Evolutionary conservation across 352 stramenopile species (phyloP).

Genomic region (Pythium aristosporum): DNA sequence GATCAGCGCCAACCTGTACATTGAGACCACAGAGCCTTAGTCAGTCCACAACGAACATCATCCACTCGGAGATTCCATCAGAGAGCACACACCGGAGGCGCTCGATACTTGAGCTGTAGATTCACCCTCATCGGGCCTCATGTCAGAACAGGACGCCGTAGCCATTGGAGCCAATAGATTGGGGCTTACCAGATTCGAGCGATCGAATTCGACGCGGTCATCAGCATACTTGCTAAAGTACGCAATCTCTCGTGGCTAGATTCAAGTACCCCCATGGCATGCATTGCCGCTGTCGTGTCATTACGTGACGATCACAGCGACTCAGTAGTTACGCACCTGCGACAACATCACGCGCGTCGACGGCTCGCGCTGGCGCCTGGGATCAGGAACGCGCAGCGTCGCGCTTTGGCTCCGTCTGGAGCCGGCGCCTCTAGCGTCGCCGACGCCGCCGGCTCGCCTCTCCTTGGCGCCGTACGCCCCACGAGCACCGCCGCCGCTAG

Average conservation of each 20-base stretch:
- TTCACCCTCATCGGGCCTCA: background rate
- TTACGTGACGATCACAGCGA: background rate
- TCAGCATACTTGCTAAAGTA: conserved; percentile 60
- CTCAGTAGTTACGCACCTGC: conserved; percentile 8
- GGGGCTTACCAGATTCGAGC: conserved; percentile 52
- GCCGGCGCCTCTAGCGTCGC: background rate
- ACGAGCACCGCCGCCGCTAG: background rate
- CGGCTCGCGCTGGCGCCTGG: conserved; percentile 7
- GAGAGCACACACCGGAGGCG: conserved; percentile 22
- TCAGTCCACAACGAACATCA: background rate
- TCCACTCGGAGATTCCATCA: background rate
- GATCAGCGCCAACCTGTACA: conserved; percentile 45
- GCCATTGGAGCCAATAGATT: background rate
- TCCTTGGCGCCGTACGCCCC: conserved; percentile 2
- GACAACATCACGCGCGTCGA: conserved; percentile 22
- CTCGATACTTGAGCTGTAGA: conserved; percentile 14
- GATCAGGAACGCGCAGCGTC: conserved; percentile 20
- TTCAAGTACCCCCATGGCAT: background rate
- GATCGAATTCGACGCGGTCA: conserved; percentile 51
- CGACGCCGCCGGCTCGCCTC: conserved; percentile 2
- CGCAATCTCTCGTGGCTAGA: conserved; percentile 59
- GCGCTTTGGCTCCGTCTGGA: background rate
- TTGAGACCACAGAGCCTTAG: background rate
- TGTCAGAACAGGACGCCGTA: background rate
- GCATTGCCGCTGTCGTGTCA: background rate